phyloP scores from a whole-genome alignment of 1,284 basidiomycete genomes.

The Tetrapyrgos nigripes region DNA sequence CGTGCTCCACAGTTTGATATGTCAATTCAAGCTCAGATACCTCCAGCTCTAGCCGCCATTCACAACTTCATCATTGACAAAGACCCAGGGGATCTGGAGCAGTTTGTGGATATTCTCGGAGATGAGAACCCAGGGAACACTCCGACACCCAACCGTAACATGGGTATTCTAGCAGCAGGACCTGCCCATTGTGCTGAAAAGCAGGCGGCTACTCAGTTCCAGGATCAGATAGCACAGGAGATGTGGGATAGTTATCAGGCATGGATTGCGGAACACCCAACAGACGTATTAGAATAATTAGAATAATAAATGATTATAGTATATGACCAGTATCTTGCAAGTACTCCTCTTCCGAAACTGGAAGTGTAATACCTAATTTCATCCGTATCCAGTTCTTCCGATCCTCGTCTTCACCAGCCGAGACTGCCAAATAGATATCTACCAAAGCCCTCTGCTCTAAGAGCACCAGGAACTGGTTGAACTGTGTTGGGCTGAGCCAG shows the following conservation, averaged over 20 bases:
- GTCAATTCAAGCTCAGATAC: background rate
- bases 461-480: background rate
- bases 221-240: slow-evolving; percentile 13
- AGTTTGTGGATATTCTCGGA: background rate
- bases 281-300: too few species aligned
- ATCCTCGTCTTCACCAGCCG: background rate
- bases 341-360: too few species aligned
- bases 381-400: background rate
- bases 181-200: slow-evolving; percentile 7
- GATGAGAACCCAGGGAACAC: background rate
- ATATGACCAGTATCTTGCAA: too few species aligned
- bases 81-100: background rate
- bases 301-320: too few species aligned
- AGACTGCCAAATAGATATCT: background rate
- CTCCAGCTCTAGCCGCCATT: background rate
- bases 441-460: background rate
- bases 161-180: background rate
- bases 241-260: slow-evolving; percentile 16
- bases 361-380: background rate
- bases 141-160: background rate
- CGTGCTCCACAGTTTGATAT: background rate
- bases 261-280: too few species aligned
- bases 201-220: too few species aligned
- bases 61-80: slow-evolving; percentile 1
- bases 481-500: background rate